A percentile compares a stretch with the other conserved stretches of the same genome.
phyloP scores from a whole-genome alignment of 345 rosid genomes.

The Durio zibethinus region DNA sequence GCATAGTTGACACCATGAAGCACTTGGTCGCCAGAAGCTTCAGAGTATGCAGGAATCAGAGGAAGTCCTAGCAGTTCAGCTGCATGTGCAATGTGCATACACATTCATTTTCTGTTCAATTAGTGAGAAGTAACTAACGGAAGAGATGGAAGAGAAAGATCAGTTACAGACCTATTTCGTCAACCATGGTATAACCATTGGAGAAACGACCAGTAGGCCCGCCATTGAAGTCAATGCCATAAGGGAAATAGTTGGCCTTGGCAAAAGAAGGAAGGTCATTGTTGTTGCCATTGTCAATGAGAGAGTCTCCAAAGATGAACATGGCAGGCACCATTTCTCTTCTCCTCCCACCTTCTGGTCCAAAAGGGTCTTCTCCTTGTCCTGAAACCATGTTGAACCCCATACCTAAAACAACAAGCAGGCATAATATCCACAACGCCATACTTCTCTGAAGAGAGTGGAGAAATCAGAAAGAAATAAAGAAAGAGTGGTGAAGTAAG shows the following conservation, averaged over 20 bases:
- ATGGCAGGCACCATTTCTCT: slow-evolving; percentile 73
- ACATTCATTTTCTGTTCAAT: not conserved
- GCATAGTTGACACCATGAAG: slow-evolving; percentile 92
- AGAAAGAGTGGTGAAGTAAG: not conserved
- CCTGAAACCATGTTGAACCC: slow-evolving; percentile 7
- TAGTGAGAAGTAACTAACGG: not conserved
- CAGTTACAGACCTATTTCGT: slow-evolving; percentile 85
- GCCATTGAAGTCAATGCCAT: slow-evolving; percentile 90
- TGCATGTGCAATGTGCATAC: slow-evolving; percentile 29
- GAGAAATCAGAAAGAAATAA: not conserved
- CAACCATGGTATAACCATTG: slow-evolving; percentile 95
- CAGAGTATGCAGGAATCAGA: slow-evolving; percentile 72
- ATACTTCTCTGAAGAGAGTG: not conserved
- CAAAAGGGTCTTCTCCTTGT: slow-evolving; percentile 15
- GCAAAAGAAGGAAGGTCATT: slow-evolving; percentile 81
- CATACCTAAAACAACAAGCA: not conserved
- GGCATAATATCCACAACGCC: slow-evolving; percentile 21
- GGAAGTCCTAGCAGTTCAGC: slow-evolving; percentile 83
- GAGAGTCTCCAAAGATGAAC: slow-evolving; percentile 93
- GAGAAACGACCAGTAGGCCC: slow-evolving; percentile 99
- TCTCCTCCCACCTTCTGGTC: slow-evolving; percentile 24
- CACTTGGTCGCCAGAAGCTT: slow-evolving; percentile 71
- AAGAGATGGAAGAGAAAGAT: too few species aligned
- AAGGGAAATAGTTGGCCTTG: slow-evolving; percentile 90
- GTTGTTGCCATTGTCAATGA: slow-evolving; percentile 91